phyloP scores from a whole-genome alignment of 169 alveolate species.

The Eimeria maxima region DNA sequence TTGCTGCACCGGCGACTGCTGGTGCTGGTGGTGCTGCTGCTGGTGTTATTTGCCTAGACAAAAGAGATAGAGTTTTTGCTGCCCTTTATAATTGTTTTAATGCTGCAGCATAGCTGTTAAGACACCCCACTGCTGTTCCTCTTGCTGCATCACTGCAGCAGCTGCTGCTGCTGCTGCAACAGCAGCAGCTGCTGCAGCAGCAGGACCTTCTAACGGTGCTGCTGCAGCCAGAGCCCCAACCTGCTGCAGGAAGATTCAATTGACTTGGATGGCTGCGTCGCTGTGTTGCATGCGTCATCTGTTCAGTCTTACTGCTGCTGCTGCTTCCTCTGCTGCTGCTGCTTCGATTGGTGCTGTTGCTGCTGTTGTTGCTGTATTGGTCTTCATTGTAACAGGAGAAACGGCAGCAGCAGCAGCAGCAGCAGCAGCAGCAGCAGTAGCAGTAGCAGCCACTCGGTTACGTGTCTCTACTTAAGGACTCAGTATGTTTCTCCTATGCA shows the following conservation, averaged over 20 bases:
- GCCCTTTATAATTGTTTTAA: too few species aligned
- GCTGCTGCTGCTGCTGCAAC: not conserved
- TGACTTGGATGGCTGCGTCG: not conserved
- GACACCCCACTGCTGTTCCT: not conserved
- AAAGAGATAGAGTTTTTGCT: not conserved
- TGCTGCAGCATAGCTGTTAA: not conserved
- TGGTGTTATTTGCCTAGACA: not conserved
- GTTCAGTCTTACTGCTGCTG: not conserved
- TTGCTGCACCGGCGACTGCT: not conserved
- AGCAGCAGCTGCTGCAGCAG: constrained; percentile 1
- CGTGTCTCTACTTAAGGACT: too few species aligned
- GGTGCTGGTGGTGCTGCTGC: not conserved
- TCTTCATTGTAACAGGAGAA: not conserved
- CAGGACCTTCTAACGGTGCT: constrained; percentile 5
- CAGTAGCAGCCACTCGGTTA: too few species aligned
- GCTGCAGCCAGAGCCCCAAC: not conserved
- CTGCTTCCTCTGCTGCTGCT: not conserved
- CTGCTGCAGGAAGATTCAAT: not conserved
- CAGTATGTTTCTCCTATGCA: too few species aligned
- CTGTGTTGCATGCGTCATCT: not conserved
- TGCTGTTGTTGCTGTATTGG: not conserved
- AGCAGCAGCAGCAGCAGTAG: too few species aligned
- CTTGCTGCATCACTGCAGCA: not conserved
- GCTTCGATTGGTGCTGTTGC: not conserved
- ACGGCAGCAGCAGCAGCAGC: too few species aligned